A percentile compares a stretch with the other conserved stretches of the same genome.
phyloP scores from a whole-genome alignment of 2,329 filamentous ascomycete species.

The Leptographium galeiforme region DNA sequence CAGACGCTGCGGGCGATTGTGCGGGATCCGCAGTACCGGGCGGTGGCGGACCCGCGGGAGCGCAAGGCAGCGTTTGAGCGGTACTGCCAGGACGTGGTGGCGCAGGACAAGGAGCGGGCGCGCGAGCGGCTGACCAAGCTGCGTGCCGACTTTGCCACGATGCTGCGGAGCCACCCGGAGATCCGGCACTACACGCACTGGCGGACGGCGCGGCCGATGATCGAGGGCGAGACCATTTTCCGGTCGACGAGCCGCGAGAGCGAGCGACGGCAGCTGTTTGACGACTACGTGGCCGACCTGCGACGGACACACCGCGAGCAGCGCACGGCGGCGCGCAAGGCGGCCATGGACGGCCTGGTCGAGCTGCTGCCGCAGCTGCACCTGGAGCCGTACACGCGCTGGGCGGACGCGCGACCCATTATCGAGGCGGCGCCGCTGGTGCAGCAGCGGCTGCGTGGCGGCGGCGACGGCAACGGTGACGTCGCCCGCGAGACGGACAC shows the following conservation, averaged over 20 bases:
- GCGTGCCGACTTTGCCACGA: conserved; percentile 84
- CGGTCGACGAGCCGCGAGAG: conserved; percentile 77
- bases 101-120: conserved; percentile 87
- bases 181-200: conserved; percentile 95
- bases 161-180: conserved; percentile 92
- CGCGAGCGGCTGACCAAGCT: conserved; percentile 88
- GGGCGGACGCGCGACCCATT: conserved; percentile 76
- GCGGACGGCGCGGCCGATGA: conserved; percentile 89
- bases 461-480: neutral
- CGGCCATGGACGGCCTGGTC: conserved; percentile 72
- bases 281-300: conserved; percentile 80
- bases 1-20: conserved; percentile 76
- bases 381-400: conserved; percentile 85
- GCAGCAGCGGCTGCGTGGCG: conserved; percentile 29
- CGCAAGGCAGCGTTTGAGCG: conserved; percentile 87
- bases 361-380: conserved; percentile 66
- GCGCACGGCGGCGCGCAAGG: conserved; percentile 58
- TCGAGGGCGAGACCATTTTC: conserved; percentile 92
- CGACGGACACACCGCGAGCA: conserved; percentile 69
- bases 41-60: conserved; percentile 84
- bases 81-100: conserved; percentile 78
- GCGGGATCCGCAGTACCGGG: conserved; percentile 83
- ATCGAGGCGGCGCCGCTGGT: conserved; percentile 69
- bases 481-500: conserved; percentile 28
- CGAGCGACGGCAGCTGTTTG: conserved; percentile 80